Evolutionary conservation across 495 filamentous ascomycete species (phyloP).

Genomic region (Monascus purpureus): DNA sequence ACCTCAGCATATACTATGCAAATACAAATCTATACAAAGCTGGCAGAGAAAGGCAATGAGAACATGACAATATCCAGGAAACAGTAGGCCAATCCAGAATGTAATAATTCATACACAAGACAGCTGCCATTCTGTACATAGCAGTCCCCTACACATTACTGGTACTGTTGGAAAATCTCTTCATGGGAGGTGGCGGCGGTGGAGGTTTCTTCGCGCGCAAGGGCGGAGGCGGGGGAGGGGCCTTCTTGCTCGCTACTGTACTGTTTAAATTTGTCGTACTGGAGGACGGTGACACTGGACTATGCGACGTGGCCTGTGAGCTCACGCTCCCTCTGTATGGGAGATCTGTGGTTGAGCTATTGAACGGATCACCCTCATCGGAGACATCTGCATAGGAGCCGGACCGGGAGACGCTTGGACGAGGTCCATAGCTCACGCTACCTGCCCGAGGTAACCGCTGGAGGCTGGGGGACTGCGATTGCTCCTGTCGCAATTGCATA

Average conservation of each 20-base stretch:
- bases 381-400: conserved; percentile 52
- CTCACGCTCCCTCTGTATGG: conserved; percentile 36
- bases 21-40: no score
- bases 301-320: conserved; percentile 50
- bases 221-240: conserved; percentile 72
- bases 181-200: conserved; percentile 42
- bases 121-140: no score
- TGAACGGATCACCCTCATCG: conserved; percentile 41
- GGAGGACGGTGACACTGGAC: conserved; percentile 41
- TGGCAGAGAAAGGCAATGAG: no score
- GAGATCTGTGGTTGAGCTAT: conserved; percentile 46
- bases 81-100: no score
- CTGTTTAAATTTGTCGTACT: conserved; percentile 34
- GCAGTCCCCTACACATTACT: conserved; percentile 16
- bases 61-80: no score
- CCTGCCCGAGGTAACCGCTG: conserved; percentile 37
- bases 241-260: conserved; percentile 42
- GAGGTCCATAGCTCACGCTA: conserved; percentile 37
- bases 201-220: conserved; percentile 64
- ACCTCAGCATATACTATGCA: no score
- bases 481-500: conserved; percentile 36
- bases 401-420: conserved; percentile 22
- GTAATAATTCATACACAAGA: no score
- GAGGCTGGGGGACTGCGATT: conserved; percentile 28
- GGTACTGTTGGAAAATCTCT: conserved; percentile 25